Percentiles rank a stretch among this genome's conserved stretches.
phyloP scores from a whole-genome alignment of 352 stramenopile genomes.

The Phytophthora ramorum region DNA sequence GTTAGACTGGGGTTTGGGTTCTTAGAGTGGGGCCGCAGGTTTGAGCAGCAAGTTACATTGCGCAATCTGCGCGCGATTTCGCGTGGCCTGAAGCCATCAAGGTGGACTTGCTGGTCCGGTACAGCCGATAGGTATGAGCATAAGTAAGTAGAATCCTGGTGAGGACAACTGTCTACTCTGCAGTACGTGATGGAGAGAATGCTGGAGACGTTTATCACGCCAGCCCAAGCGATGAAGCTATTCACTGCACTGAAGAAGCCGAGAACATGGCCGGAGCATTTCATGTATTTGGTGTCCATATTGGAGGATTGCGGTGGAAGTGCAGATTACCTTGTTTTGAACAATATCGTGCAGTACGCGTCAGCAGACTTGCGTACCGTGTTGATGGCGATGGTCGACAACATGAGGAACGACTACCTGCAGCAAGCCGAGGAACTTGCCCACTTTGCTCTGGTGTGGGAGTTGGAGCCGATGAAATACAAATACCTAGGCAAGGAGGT shows the following conservation, averaged over 20 bases:
- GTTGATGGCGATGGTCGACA: constrained; percentile 9
- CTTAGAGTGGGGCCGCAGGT: background rate
- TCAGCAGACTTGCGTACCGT: constrained; percentile 9
- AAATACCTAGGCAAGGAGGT: background rate
- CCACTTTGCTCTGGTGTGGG: constrained; percentile 1
- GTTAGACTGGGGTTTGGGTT: background rate
- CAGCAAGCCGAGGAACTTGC: too few relatives aligned
- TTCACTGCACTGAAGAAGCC: constrained; percentile 13
- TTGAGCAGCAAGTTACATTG: background rate
- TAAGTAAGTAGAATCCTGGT: constrained; percentile 17
- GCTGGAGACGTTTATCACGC: constrained; percentile 18
- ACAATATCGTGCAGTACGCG: constrained; percentile 20
- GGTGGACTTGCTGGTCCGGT: background rate
- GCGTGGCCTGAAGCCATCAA: background rate
- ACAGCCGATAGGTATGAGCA: background rate
- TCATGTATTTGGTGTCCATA: constrained; percentile 2
- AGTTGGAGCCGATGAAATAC: background rate
- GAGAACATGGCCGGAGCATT: constrained; percentile 12
- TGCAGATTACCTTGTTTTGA: constrained; percentile 9
- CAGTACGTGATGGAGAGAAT: constrained; percentile 26
- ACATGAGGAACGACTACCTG: background rate
- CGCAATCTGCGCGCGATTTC: background rate
- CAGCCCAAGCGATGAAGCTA: constrained; percentile 21
- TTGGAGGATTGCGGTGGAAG: background rate
- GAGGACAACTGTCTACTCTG: constrained; percentile 3